Conservation (phyloP, 352 stramenopile genomes). For the Halophytophthora polymorphica region DNA sequence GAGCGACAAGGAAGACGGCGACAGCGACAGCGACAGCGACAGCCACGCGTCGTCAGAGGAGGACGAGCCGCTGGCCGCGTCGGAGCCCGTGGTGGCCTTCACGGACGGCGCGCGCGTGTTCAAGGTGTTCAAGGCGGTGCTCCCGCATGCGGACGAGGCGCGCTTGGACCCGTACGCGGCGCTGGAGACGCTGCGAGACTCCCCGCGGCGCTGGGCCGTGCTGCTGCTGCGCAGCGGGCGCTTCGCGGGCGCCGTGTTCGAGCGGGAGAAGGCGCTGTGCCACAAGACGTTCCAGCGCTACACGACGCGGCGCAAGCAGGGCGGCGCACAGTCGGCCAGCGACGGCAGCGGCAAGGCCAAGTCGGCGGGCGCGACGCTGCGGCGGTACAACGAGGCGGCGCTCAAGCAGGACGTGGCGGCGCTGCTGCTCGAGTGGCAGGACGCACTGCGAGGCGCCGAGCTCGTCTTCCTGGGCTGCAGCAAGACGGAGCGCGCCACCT, state of each 20-base stretch:
- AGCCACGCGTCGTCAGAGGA: conserved; percentile 26
- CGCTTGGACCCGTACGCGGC: conserved; percentile 58
- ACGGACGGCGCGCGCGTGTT: conserved; percentile 70
- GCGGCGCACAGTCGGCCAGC: conserved; percentile 88
- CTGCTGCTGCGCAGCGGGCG: conserved; percentile 90
- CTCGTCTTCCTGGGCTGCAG: conserved; percentile 73
- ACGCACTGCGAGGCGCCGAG: conserved; percentile 41
- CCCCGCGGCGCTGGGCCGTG: conserved; percentile 78
- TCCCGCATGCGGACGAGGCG: conserved; percentile 44
- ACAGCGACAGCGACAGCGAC: conserved; percentile 11
- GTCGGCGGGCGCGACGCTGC: conserved; percentile 90
- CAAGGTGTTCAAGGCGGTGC: conserved; percentile 78
- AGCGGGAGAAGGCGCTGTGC: conserved; percentile 83
- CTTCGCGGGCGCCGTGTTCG: conserved; percentile 90
- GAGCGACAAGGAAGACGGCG: conserved; percentile 18
- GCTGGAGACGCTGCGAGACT: conserved; percentile 44
- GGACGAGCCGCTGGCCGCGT: conserved; percentile 41
- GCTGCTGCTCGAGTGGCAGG: conserved; percentile 82
- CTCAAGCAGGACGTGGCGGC: conserved; percentile 88
- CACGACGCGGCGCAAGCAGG: conserved; percentile 92
- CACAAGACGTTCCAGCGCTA: conserved; percentile 94
- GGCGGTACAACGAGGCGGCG: conserved; percentile 89
- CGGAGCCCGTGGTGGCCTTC: conserved; percentile 78
- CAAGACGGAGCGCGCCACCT: conserved; percentile 70
- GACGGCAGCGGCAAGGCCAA: conserved; percentile 89